Conservation (phyloP, 306 rosid species). For the Malus orientalis region DNA sequence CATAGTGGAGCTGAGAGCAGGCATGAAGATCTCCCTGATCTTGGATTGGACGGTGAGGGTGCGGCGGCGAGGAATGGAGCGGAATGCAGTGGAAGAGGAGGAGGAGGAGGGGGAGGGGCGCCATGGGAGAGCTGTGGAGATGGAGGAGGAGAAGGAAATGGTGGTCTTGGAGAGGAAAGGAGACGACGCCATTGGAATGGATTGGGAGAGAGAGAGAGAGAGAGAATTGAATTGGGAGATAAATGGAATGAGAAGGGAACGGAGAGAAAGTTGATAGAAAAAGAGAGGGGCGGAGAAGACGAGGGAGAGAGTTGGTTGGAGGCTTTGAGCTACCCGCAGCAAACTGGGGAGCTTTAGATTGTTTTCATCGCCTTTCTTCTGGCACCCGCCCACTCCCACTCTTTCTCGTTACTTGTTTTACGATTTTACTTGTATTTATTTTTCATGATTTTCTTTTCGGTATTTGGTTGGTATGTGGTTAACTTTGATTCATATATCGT, state of each 20-base stretch:
- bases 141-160: conserved; percentile 57
- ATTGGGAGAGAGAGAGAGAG: neutral
- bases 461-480: too few relatives aligned
- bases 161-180: conserved; percentile 26
- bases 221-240: neutral
- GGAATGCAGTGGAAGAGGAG: conserved; percentile 20
- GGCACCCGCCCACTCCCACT: neutral
- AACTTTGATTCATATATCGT: too few relatives aligned
- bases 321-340: conserved; percentile 19
- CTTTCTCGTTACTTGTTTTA: too few relatives aligned
- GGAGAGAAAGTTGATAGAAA: neutral
- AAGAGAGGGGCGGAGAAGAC: conserved; percentile 42
- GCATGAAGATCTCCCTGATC: conserved; percentile 97
- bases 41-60: conserved; percentile 45
- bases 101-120: conserved; percentile 13
- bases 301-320: conserved; percentile 38
- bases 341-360: conserved; percentile 1
- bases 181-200: conserved; percentile 25
- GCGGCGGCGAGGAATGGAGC: conserved; percentile 33
- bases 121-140: conserved; percentile 41
- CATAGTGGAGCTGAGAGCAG: conserved; percentile 97
- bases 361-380: conserved; percentile 38
- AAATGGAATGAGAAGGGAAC: neutral
- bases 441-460: neutral
- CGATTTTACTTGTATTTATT: too few relatives aligned